Evolutionary conservation across 1,284 basidiomycete species (phyloP).

Genomic region (Calocybe gambosa): DNA sequence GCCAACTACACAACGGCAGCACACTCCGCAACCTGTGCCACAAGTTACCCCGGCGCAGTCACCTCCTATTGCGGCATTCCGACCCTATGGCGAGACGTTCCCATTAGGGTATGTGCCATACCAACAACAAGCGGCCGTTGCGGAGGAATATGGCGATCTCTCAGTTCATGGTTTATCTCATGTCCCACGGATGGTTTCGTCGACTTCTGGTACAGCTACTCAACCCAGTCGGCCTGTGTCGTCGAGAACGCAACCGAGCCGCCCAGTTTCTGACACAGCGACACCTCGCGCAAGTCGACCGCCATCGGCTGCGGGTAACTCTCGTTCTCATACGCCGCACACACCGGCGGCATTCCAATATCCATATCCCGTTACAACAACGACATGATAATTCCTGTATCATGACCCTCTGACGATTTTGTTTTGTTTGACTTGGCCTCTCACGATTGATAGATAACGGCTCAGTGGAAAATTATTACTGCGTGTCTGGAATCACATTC

Average conservation of each 20-base stretch:
- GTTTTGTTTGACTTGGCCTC: not conserved
- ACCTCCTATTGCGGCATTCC: slow-evolving; percentile 1
- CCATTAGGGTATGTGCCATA: slow-evolving; percentile 15
- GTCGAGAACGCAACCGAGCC: not conserved
- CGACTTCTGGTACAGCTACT: not conserved
- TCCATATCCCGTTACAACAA: slow-evolving; percentile 1
- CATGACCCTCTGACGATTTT: not conserved
- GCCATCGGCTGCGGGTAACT: slow-evolving; percentile 6
- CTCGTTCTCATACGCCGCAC: not conserved
- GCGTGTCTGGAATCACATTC: too few relatives aligned
- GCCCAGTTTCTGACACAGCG: not conserved
- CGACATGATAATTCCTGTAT: not conserved
- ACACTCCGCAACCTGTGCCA: not conserved
- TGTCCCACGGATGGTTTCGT: not conserved
- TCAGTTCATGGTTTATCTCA: slow-evolving; percentile 3
- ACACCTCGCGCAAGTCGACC: not conserved
- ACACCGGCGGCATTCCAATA: slow-evolving; percentile 2
- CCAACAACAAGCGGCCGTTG: slow-evolving; percentile 9
- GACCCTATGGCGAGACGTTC: slow-evolving; percentile 7
- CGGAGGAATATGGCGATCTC: slow-evolving; percentile 8
- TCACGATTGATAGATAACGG: too few relatives aligned
- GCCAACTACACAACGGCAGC: not conserved
- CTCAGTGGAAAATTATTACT: too few relatives aligned
- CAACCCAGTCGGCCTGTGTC: slow-evolving; percentile 2
- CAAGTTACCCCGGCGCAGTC: not conserved